Evolutionary conservation across 2,329 filamentous ascomycete species (phyloP).

Genomic region (Pseudogymnoascus sp.): DNA sequence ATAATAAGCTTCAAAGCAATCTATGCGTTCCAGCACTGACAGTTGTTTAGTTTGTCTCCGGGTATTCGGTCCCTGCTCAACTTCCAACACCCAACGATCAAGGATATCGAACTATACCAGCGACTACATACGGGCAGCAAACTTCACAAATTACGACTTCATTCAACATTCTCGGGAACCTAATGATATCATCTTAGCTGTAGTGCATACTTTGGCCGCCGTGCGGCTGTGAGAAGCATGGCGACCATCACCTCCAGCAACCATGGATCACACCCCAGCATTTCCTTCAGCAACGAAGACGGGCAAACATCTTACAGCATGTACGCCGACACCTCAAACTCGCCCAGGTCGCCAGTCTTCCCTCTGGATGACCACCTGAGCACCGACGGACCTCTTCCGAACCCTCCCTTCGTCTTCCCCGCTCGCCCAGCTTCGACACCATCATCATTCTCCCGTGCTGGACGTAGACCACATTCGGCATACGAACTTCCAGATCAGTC

Average conservation of each 20-base stretch:
- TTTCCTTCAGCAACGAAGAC: slow-evolving; percentile 10
- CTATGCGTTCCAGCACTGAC: slow-evolving; percentile 6
- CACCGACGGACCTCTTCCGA: slow-evolving; percentile 40
- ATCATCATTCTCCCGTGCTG: slow-evolving; percentile 40
- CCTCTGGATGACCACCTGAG: background rate
- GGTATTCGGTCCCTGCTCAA: slow-evolving; percentile 4
- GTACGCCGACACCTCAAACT: slow-evolving; percentile 8
- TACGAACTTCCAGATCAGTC: slow-evolving; percentile 19
- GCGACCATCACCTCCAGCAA: slow-evolving; percentile 13
- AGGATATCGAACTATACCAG: background rate
- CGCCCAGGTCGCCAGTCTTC: slow-evolving; percentile 10
- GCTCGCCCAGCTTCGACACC: slow-evolving; percentile 40
- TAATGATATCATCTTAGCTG: slow-evolving; percentile 14
- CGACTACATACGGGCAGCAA: background rate
- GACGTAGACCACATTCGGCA: slow-evolving; percentile 41
- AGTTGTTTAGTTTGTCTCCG: slow-evolving; percentile 5
- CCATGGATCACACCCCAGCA: slow-evolving; percentile 12
- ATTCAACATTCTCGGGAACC: slow-evolving; percentile 3
- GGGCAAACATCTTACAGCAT: slow-evolving; percentile 1
- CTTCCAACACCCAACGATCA: slow-evolving; percentile 2
- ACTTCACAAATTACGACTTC: background rate
- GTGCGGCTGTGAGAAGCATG: slow-evolving; percentile 13
- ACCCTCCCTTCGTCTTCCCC: slow-evolving; percentile 59
- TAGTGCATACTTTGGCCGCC: slow-evolving; percentile 11
- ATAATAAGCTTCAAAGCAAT: background rate